Percentiles rank a stretch among this genome's conserved stretches.
Conservation (phyloP, 2,329 filamentous ascomycete species). For the Zymoseptoria tritici region DNA sequence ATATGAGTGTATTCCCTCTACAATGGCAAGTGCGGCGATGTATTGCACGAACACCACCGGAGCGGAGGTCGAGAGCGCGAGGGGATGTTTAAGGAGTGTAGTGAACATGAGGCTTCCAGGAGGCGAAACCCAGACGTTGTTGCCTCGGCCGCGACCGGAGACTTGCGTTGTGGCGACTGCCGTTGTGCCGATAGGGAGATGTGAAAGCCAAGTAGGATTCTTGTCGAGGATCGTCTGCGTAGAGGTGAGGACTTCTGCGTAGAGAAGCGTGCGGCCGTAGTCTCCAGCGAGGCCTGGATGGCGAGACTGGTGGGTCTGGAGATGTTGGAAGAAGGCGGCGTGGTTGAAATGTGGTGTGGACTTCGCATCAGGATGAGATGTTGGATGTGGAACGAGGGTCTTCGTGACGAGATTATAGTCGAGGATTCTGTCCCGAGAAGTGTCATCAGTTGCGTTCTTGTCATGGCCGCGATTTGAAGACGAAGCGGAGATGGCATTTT, state of each 20-base stretch:
- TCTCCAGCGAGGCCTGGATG: slow-evolving; percentile 45
- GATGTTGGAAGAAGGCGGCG: slow-evolving; percentile 63
- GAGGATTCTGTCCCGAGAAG: slow-evolving; percentile 49
- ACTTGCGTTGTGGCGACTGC: slow-evolving; percentile 80
- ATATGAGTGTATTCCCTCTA: slow-evolving; percentile 75
- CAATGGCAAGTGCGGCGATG: slow-evolving; percentile 77
- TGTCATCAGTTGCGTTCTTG: slow-evolving; percentile 24
- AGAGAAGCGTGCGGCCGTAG: slow-evolving; percentile 74
- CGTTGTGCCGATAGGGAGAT: slow-evolving; percentile 78
- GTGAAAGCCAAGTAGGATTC: slow-evolving; percentile 71
- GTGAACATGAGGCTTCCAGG: slow-evolving; percentile 82
- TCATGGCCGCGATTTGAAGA: slow-evolving; percentile 9
- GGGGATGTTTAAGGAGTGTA: slow-evolving; percentile 75
- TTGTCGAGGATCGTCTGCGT: slow-evolving; percentile 92
- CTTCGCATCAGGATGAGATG: slow-evolving; percentile 58
- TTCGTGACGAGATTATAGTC: slow-evolving; percentile 67
- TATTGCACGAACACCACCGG: slow-evolving; percentile 95
- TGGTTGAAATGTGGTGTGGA: slow-evolving; percentile 85
- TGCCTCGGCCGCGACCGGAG: slow-evolving; percentile 78
- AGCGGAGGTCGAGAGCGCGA: slow-evolving; percentile 60
- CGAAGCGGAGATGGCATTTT: slow-evolving; percentile 11
- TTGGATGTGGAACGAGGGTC: slow-evolving; percentile 64
- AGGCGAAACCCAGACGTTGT: slow-evolving; percentile 91
- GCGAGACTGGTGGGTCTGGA: slow-evolving; percentile 56
- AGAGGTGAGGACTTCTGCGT: slow-evolving; percentile 86